A percentile compares a stretch with the other conserved stretches of the same genome.
Conservation (phyloP, 2,329 filamentous ascomycete species). For the Xylariaceae sp. region DNA sequence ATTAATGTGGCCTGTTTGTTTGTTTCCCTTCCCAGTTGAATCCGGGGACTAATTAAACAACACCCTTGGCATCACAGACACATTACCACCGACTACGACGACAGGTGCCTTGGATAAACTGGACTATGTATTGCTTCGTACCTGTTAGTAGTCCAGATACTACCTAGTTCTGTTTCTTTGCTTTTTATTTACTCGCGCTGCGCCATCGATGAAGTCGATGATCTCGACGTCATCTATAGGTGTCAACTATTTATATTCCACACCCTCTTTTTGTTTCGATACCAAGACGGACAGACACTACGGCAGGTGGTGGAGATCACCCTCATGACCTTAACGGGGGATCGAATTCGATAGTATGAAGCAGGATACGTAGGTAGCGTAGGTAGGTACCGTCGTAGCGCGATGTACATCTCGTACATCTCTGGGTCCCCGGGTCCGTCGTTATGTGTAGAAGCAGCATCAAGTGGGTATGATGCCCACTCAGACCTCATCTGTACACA, state of each 20-base stretch:
- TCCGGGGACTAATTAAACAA: neutral
- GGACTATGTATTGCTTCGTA: neutral
- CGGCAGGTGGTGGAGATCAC: neutral
- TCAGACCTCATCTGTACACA: neutral
- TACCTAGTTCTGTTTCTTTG: neutral
- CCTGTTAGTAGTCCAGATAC: neutral
- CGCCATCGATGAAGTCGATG: neutral
- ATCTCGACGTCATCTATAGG: neutral
- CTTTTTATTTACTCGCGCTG: no score
- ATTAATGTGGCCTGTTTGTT: no score
- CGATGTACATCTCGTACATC: neutral
- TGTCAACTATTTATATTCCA: neutral
- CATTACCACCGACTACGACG: neutral
- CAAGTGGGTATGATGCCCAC: no score
- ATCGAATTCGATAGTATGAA: neutral
- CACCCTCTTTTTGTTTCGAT: neutral
- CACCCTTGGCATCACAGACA: neutral
- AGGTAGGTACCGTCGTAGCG: neutral
- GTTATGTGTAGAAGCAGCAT: no score
- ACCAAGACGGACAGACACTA: neutral
- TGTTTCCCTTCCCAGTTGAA: neutral
- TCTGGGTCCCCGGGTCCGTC: no score
- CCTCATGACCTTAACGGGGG: neutral
- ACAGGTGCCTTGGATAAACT: neutral
- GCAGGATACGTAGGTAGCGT: neutral